Percentiles rank a stretch among this genome's conserved stretches.
Evolutionary conservation across 352 stramenopile species (phyloP).

Genomic region (Phytophthora idaei): DNA sequence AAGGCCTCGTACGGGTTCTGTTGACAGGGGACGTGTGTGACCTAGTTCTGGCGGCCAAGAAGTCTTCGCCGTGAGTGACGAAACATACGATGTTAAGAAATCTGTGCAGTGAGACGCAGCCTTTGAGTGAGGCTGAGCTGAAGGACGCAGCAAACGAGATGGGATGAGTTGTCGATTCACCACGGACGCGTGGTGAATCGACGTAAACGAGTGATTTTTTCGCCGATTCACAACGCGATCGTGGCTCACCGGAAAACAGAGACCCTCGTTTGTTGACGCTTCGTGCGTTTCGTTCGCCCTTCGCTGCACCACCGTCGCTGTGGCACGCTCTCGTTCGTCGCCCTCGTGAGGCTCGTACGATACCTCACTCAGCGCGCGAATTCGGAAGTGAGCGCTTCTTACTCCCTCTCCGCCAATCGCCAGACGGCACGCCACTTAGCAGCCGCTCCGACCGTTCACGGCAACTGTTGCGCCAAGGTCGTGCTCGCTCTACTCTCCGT

Average conservation of each 20-base stretch:
- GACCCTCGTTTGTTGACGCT: not conserved
- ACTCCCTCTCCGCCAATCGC: not conserved
- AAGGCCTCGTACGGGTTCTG: too few relatives aligned
- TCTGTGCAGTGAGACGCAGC: too few relatives aligned
- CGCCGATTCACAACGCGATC: not conserved
- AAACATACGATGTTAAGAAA: too few relatives aligned
- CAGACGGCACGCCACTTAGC: not conserved
- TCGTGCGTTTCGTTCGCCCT: not conserved
- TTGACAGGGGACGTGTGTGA: too few relatives aligned
- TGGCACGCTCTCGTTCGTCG: not conserved
- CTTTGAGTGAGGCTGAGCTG: too few relatives aligned
- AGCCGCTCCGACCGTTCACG: not conserved
- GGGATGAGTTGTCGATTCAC: too few relatives aligned
- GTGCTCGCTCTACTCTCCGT: too few relatives aligned
- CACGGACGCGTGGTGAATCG: too few relatives aligned
- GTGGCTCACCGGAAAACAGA: not conserved
- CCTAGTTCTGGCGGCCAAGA: too few relatives aligned
- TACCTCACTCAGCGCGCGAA: not conserved
- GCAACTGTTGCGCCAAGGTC: not conserved
- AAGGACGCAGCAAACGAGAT: too few relatives aligned
- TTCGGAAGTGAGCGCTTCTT: not conserved
- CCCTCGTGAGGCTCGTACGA: not conserved
- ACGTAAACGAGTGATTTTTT: not conserved
- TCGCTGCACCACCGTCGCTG: not conserved
- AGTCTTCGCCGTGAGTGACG: too few relatives aligned